phyloP scores from a whole-genome alignment of 2,329 filamentous ascomycete genomes.

The Neonectria neomacrospora region DNA sequence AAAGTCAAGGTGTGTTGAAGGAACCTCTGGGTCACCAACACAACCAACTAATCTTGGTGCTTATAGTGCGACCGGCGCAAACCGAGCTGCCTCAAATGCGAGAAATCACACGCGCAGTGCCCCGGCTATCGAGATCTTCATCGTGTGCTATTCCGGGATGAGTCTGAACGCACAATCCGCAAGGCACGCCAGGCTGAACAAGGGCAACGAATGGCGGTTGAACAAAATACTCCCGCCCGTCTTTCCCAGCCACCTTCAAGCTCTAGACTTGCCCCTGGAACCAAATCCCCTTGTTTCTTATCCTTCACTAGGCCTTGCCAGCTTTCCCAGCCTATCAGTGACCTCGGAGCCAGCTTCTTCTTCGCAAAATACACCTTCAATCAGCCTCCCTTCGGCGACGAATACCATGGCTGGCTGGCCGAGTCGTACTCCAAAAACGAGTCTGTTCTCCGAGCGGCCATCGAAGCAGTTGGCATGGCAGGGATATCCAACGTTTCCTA shows the following conservation, averaged over 20 bases:
- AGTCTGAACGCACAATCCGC: conserved; percentile 35
- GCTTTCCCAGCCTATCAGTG: not conserved
- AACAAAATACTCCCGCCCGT: not conserved
- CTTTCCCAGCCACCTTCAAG: not conserved
- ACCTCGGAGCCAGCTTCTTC: conserved; percentile 34
- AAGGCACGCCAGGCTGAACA: conserved; percentile 25
- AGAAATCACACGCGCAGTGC: conserved; percentile 36
- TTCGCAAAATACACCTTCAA: conserved; percentile 39
- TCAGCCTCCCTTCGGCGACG: conserved; percentile 33
- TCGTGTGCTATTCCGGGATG: conserved; percentile 42
- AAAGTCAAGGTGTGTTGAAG: conserved; percentile 40
- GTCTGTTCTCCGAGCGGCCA: conserved; percentile 29
- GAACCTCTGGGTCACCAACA: not conserved
- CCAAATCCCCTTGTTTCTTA: not conserved
- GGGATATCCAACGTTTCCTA: conserved; percentile 39
- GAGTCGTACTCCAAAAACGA: conserved; percentile 24
- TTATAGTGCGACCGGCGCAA: conserved; percentile 42
- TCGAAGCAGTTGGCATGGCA: conserved; percentile 44
- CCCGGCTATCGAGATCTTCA: conserved; percentile 42
- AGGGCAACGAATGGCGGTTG: conserved; percentile 6
- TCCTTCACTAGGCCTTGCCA: not conserved
- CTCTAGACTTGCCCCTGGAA: too few species aligned
- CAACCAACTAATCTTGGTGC: not conserved
- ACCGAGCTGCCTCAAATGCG: conserved; percentile 41
- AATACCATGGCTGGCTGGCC: conserved; percentile 35